Conservation (phyloP, 164 flowering plant genomes). For the Chloranthus sessilifolius region DNA sequence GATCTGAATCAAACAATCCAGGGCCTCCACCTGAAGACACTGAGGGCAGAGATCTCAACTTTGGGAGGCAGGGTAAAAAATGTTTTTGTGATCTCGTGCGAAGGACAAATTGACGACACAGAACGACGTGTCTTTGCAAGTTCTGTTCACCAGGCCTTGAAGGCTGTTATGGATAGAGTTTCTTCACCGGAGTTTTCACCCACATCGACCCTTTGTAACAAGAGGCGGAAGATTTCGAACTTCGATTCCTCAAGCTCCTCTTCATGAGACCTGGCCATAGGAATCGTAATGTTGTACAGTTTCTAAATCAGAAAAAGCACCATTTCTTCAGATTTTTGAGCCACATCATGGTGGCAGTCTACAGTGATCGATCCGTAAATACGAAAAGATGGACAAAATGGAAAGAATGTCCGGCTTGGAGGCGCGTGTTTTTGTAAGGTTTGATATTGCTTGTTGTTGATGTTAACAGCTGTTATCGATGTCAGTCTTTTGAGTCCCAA, state of each 20-base stretch:
- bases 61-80: constrained; percentile 47
- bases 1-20: constrained; percentile 45
- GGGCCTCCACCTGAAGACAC: constrained; percentile 34
- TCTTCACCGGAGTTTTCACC: constrained; percentile 39
- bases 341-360: too few species aligned
- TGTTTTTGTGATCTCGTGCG: constrained; percentile 33
- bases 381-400: too few species aligned
- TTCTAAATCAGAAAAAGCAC: too few species aligned
- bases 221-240: constrained; percentile 42
- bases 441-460: too few species aligned
- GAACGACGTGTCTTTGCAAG: constrained; percentile 24
- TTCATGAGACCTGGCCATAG: constrained; percentile 30
- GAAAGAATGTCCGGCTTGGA: too few species aligned
- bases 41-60: constrained; percentile 55
- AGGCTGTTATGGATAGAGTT: constrained; percentile 44
- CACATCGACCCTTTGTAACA: constrained; percentile 33
- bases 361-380: too few species aligned
- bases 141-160: constrained; percentile 43
- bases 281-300: too few species aligned
- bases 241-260: constrained; percentile 51
- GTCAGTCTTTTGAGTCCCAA: too few species aligned
- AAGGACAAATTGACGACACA: constrained; percentile 10
- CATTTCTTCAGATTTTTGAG: too few species aligned
- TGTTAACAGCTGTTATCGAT: too few species aligned
- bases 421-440: too few species aligned